phyloP scores from a whole-genome alignment of 2,329 filamentous ascomycete species.

The Rutstroemia sp. region DNA sequence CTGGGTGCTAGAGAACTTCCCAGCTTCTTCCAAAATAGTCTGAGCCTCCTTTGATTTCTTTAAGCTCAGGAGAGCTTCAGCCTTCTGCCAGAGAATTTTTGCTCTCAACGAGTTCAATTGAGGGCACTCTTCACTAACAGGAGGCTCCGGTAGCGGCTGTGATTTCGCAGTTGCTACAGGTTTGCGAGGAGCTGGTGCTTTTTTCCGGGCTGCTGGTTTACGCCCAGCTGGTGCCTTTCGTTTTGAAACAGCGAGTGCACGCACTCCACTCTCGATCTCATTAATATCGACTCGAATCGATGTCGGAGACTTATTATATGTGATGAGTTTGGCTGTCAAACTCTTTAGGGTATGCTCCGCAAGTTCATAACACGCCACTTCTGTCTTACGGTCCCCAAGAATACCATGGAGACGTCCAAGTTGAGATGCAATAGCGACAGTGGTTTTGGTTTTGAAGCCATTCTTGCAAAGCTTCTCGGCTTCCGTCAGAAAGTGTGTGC shows the following conservation, averaged over 20 bases:
- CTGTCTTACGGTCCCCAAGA: slow-evolving; percentile 39
- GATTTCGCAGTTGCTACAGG: slow-evolving; percentile 22
- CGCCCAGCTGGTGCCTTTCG: slow-evolving; percentile 23
- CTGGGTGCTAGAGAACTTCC: slow-evolving; percentile 37
- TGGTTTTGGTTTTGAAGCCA: slow-evolving; percentile 37
- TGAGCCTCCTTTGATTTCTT: slow-evolving; percentile 52
- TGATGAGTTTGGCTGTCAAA: slow-evolving; percentile 33
- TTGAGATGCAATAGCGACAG: slow-evolving; percentile 44
- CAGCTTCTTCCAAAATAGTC: slow-evolving; percentile 44
- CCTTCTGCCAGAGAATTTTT: slow-evolving; percentile 43
- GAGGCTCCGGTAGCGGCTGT: slow-evolving; percentile 12
- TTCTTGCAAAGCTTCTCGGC: slow-evolving; percentile 46
- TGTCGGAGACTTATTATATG: slow-evolving; percentile 16
- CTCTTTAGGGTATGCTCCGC: slow-evolving; percentile 38
- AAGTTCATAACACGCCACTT: slow-evolving; percentile 40
- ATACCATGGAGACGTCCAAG: slow-evolving; percentile 46
- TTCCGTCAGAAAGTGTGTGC: slow-evolving; percentile 46
- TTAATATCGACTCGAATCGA: slow-evolving; percentile 13
- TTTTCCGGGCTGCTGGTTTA: slow-evolving; percentile 20
- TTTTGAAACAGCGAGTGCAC: slow-evolving; percentile 26
- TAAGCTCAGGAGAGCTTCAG: slow-evolving; percentile 37
- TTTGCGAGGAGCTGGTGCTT: slow-evolving; percentile 26
- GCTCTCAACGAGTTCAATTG: slow-evolving; percentile 36
- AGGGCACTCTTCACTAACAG: slow-evolving; percentile 28
- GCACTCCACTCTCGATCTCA: slow-evolving; percentile 18